phyloP scores from a whole-genome alignment of 1,284 basidiomycete species.

The Ustilago crameri region DNA sequence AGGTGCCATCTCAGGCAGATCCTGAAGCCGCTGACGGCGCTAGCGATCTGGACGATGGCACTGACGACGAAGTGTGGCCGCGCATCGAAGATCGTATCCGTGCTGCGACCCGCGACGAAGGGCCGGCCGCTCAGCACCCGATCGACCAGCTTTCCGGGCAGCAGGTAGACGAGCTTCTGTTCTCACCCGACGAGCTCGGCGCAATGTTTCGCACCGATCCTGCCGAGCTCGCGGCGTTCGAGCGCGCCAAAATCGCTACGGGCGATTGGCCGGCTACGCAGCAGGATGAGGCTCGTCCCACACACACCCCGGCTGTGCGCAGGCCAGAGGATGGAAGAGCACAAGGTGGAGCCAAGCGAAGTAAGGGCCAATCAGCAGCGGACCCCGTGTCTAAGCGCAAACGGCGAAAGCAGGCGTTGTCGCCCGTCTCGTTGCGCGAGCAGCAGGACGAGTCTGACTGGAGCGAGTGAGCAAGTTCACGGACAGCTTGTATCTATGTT shows the following conservation, averaged over 20 bases:
- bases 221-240: constrained; percentile 13
- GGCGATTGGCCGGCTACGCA: constrained; percentile 23
- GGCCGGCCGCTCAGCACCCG: constrained; percentile 5
- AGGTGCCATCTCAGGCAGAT: neutral
- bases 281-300: constrained; percentile 4
- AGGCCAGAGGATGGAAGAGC: neutral
- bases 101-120: constrained; percentile 5
- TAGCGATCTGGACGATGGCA: neutral
- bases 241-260: constrained; percentile 22
- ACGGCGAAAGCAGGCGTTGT: neutral
- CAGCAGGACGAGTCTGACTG: constrained; percentile 42
- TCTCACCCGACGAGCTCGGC: constrained; percentile 17
- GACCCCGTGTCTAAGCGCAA: neutral
- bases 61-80: constrained; percentile 13
- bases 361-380: no score
- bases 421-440: constrained; percentile 10
- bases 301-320: neutral
- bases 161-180: constrained; percentile 36
- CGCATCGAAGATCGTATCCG: constrained; percentile 1
- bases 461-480: constrained; percentile 32
- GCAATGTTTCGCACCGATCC: constrained; percentile 28
- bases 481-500: no score
- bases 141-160: constrained; percentile 34
- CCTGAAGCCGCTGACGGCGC: no score
- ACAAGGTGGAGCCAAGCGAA: neutral